A percentile compares a stretch with the other conserved stretches of the same genome.
Conservation (phyloP, 306 rosid genomes). For the Cicer judaicum region DNA sequence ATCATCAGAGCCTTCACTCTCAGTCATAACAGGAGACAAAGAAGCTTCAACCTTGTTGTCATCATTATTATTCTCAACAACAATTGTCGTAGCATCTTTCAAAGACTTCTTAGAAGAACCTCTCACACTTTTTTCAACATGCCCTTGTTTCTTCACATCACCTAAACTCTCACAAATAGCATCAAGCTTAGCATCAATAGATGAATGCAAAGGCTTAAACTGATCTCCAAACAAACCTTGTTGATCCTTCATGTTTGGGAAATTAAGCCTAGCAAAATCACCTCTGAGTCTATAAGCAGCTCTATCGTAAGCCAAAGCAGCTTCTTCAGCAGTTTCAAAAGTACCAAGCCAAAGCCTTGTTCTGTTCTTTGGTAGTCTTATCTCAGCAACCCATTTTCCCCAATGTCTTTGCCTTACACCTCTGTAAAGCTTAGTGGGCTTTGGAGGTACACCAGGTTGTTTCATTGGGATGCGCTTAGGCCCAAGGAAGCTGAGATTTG, state of each 20-base stretch:
- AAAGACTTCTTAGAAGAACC: conserved; percentile 27
- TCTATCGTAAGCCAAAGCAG: conserved; percentile 90
- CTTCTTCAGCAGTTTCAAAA: conserved; percentile 96
- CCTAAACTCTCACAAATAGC: conserved; percentile 78
- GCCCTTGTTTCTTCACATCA: conserved; percentile 64
- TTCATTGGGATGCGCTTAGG: conserved; percentile 79
- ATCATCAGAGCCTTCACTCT: conserved; percentile 75
- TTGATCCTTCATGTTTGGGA: conserved; percentile 73
- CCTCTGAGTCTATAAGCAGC: conserved; percentile 95
- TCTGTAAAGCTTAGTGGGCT: conserved; percentile 87
- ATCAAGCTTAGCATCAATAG: conserved; percentile 87
- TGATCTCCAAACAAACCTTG: conserved; percentile 58
- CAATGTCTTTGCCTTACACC: conserved; percentile 98
- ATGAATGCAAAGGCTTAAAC: conserved; percentile 71
- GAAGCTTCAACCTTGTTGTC: conserved; percentile 54
- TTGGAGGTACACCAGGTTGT: conserved; percentile 59
- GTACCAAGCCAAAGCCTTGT: conserved; percentile 99
- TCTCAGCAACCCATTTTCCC: conserved; percentile 99
- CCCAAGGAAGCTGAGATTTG: conserved; percentile 51
- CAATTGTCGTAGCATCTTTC: background rate
- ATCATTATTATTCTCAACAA: conserved; percentile 7
- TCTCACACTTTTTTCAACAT: conserved; percentile 48
- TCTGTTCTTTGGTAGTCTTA: conserved; percentile 88
- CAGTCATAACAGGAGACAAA: conserved; percentile 54
- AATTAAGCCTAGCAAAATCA: conserved; percentile 88